A percentile compares a stretch with the other conserved stretches of the same genome.
These are phyloP conservation scores for Ramaria rubella DNA, from an alignment of 768 basidiomycete genomes.

Conservation along the genomic window DNA sequence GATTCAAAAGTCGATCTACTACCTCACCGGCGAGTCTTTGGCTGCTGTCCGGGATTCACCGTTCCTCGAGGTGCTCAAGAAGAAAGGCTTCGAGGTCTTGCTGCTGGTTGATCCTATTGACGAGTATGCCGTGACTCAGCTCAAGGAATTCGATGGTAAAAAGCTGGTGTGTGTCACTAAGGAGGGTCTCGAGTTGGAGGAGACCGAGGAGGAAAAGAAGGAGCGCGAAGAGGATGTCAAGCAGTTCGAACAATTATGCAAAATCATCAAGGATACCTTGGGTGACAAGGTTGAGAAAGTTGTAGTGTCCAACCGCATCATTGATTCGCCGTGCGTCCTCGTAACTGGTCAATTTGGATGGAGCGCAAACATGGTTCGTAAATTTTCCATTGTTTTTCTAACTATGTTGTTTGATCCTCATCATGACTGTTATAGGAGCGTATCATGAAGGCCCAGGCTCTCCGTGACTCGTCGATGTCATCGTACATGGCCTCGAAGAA, in stretches of 20 bases:
- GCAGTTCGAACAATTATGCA: constrained; percentile 83
- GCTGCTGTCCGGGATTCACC: constrained; percentile 87
- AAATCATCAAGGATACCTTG: constrained; percentile 94
- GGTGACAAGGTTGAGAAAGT: constrained; percentile 99
- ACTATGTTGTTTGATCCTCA: not conserved
- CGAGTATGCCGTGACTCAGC: constrained; percentile 96
- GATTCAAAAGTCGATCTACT: constrained; percentile 98
- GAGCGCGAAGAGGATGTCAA: constrained; percentile 77
- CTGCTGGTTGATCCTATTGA: constrained; percentile 98
- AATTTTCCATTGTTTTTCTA: not conserved
- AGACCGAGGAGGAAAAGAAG: constrained; percentile 97
- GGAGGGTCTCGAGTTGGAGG: constrained; percentile 98
- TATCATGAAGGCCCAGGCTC: constrained; percentile 99
- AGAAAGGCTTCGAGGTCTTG: constrained; percentile 98
- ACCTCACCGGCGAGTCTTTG: constrained; percentile 97
- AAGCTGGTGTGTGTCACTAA: constrained; percentile 98
- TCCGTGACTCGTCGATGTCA: constrained; percentile 95
- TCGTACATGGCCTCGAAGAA: constrained; percentile 99
- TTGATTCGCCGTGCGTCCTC: constrained; percentile 92
- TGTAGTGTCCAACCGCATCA: constrained; percentile 94
- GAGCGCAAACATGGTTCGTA: constrained; percentile 93
- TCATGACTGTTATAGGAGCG: constrained; percentile 50
- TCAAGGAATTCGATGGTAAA: constrained; percentile 99
- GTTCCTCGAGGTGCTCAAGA: constrained; percentile 98
- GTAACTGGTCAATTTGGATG: constrained; percentile 99